Base-by-base conservation (phyloP, 805 yeast genomes). In the Myxozyma nipponensis region DNA sequence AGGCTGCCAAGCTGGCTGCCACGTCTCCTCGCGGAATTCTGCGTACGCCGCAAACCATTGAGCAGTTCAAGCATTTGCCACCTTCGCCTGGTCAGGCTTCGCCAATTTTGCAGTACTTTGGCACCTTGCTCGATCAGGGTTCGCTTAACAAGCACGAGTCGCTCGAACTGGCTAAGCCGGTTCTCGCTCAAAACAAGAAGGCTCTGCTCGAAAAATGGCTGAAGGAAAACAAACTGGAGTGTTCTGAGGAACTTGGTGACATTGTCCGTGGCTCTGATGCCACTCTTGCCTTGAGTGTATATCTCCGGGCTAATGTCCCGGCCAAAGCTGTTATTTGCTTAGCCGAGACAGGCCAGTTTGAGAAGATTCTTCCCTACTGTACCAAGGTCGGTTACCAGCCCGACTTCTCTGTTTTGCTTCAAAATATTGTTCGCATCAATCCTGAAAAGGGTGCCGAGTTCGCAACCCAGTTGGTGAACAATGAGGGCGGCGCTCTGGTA, bases 381-480 rank as follows among this genome's bases (percentile, higher is more conserved):
- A 84, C 86, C 70, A 87, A 88, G 72, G 93, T 84, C 52, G 81
- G 82, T 56, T 93, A 84, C 72, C 77, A 79, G 61, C 97, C 99
- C 53, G 95, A 93, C 71, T 93, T 81, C 69, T 80, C 93, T 43
- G 84, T 86, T 53, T 77, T 93, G 71, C 80, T 93, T 62, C 96
- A 95, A 67, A 86, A 87, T 70, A 79, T 93, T 62, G 82, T 91
- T 42, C 83, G 98, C 69, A 81, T 86, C 23, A 89, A 86, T 68
- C 96, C 99, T n/a, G 99, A 93, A 64, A 87, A 88, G 69, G 98
- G 97, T 24, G 86, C 96, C 37, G 98, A 93, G 70, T 93, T 93
- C 72, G 98, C 98, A 15, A 82, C 88, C 36, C 84, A 89, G 57
- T 77, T 93, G 56, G 77, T 87, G 58, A 76, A 81, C 59, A 84